phyloP scores from a whole-genome alignment of 352 stramenopile species.

The Phytophthora agathidicida region DNA sequence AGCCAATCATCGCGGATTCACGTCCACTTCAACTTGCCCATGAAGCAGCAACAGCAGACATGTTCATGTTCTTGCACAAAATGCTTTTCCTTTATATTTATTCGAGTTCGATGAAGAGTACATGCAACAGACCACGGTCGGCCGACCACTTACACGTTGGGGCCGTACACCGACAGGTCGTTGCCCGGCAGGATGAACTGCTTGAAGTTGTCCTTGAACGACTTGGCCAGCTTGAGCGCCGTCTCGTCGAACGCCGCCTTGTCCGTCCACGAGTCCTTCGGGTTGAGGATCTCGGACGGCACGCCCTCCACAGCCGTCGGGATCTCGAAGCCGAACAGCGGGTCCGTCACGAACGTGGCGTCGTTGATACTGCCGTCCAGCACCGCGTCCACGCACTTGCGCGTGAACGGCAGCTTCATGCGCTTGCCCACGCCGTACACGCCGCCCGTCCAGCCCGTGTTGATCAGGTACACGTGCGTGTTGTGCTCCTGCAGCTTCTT shows the following conservation, averaged over 20 bases:
- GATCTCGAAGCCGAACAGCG: conserved; percentile 78
- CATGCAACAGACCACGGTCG: conserved; percentile 20
- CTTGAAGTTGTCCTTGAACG: conserved; percentile 88
- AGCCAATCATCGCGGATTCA: conserved; percentile 11
- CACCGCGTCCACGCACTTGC: conserved; percentile 80
- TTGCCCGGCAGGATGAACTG: conserved; percentile 84
- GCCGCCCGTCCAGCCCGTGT: conserved; percentile 97
- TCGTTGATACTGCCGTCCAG: conserved; percentile 74
- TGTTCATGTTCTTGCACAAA: neutral
- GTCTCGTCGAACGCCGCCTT: conserved; percentile 82
- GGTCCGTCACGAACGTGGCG: conserved; percentile 68
- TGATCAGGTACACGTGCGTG: conserved; percentile 96
- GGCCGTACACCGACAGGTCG: conserved; percentile 70
- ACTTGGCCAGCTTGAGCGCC: conserved; percentile 72
- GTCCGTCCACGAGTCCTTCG: conserved; percentile 77
- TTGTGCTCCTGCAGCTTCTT: conserved; percentile 96
- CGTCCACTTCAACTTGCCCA: conserved; percentile 46
- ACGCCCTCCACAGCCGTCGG: conserved; percentile 66
- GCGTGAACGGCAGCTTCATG: conserved; percentile 94
- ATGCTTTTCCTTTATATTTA: conserved; percentile 23
- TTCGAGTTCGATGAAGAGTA: conserved; percentile 21
- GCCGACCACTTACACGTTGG: conserved; percentile 49
- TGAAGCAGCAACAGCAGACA: no score
- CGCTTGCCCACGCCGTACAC: conserved; percentile 94
- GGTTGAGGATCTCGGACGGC: conserved; percentile 78